A percentile compares a stretch with the other conserved stretches of the same genome.
phyloP scores from a whole-genome alignment of 495 filamentous ascomycete genomes.

The Penicillium ucsense region DNA sequence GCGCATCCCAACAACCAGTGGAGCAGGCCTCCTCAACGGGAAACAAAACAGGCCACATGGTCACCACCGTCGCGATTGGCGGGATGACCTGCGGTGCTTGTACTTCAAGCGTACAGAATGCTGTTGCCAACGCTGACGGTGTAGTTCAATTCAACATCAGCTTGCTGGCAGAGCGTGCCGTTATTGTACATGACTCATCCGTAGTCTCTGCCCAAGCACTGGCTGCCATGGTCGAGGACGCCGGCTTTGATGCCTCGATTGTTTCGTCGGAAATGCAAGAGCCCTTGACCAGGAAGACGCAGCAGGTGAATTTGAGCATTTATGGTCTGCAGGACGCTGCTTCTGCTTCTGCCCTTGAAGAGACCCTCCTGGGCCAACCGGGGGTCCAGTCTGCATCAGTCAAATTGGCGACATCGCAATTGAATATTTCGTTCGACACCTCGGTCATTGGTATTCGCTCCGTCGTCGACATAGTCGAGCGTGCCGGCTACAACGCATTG shows the following conservation, averaged over 20 bases:
- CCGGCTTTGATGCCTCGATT: slow-evolving; percentile 79
- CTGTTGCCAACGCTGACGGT: slow-evolving; percentile 67
- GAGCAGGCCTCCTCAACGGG: slow-evolving; percentile 21
- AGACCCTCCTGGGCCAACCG: slow-evolving; percentile 49
- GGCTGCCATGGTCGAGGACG: slow-evolving; percentile 54
- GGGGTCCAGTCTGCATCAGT: slow-evolving; percentile 69
- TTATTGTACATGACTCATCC: slow-evolving; percentile 70
- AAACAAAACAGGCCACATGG: slow-evolving; percentile 35
- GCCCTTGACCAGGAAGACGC: slow-evolving; percentile 23
- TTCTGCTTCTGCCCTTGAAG: slow-evolving; percentile 63
- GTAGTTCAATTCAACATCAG: slow-evolving; percentile 87
- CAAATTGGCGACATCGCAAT: slow-evolving; percentile 54
- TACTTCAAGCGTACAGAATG: slow-evolving; percentile 79
- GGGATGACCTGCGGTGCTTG: slow-evolving; percentile 98
- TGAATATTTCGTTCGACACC: slow-evolving; percentile 61
- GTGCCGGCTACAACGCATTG: slow-evolving; percentile 73
- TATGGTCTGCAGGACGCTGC: slow-evolving; percentile 66
- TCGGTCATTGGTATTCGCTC: slow-evolving; percentile 64
- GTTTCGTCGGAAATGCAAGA: slow-evolving; percentile 40
- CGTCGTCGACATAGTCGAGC: slow-evolving; percentile 75
- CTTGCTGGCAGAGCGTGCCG: slow-evolving; percentile 81
- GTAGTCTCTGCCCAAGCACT: slow-evolving; percentile 63
- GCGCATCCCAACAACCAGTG: slow-evolving; percentile 6
- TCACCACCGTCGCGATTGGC: slow-evolving; percentile 76
- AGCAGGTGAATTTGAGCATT: slow-evolving; percentile 63